A percentile compares a stretch with the other conserved stretches of the same genome.
These are phyloP conservation scores for Trichosporon sp. DNA, from an alignment of 1,284 basidiomycete genomes.

Conservation along the genomic window DNA sequence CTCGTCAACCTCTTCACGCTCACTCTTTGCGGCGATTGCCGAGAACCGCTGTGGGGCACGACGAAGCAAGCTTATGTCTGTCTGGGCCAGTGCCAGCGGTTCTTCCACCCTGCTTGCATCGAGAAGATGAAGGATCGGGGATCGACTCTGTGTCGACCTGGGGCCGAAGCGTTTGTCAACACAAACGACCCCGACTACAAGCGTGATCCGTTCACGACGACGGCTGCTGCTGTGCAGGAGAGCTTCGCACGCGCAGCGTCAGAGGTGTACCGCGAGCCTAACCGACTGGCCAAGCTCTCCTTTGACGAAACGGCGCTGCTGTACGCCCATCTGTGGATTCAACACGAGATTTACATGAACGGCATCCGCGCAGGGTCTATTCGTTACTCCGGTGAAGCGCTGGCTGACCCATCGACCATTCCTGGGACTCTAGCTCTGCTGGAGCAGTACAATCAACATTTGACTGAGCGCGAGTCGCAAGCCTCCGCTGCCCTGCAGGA, in stretches of 20 bases:
- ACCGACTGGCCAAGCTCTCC: constrained; percentile 59
- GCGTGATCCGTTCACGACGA: constrained; percentile 62
- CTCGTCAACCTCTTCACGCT: constrained; percentile 70
- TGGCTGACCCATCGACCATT: neutral
- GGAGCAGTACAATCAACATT: constrained; percentile 61
- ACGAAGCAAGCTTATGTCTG: constrained; percentile 68
- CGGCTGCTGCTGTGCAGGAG: constrained; percentile 60
- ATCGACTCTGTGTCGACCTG: constrained; percentile 46
- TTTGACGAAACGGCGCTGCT: constrained; percentile 72
- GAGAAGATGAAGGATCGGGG: constrained; percentile 44
- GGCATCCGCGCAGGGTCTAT: constrained; percentile 68
- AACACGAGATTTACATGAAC: constrained; percentile 67
- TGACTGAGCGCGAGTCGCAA: constrained; percentile 43
- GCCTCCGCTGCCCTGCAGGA: constrained; percentile 39
- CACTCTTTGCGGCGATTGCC: constrained; percentile 68
- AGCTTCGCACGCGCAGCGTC: constrained; percentile 64
- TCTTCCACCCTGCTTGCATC: constrained; percentile 65
- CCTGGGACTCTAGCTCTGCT: constrained; percentile 47
- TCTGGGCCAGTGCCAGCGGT: constrained; percentile 62
- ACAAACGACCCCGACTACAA: constrained; percentile 24
- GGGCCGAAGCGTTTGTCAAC: constrained; percentile 48
- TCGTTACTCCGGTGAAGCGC: constrained; percentile 43
- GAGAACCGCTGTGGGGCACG: constrained; percentile 71
- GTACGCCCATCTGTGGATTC: constrained; percentile 65
- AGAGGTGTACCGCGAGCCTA: constrained; percentile 28